Base-by-base conservation (phyloP, 495 filamentous ascomycete species). In the Aspergillus funiculosus region DNA sequence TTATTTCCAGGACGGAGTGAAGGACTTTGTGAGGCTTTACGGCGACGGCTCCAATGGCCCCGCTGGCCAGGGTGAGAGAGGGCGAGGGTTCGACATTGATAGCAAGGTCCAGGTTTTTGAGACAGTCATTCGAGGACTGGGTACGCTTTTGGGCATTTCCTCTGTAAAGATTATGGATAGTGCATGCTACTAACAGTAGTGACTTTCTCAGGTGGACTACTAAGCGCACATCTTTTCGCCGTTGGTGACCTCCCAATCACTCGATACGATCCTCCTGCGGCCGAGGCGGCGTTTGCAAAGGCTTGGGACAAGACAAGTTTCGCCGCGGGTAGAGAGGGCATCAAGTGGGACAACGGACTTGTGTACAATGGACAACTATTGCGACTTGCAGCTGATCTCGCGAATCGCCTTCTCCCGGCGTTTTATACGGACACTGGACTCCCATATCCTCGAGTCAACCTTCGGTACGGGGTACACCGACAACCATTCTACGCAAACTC, bases 71-170 rank as follows among this genome's bases (percentile, higher is more conserved):
- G 90, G 90, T 6, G 73, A 77, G 51, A 74, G 86, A 48, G 80
- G 76, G n/a, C 76, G 85, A 25, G 92, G 89, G 2, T 98, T 97
- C 51, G 89, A 98, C 67, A 72, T 96, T 29, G 91, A 98, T 64
- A 94, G 89, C 63, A 96, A 96, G 64, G 92, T 98, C 6, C 88
- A 98, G 66, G 87, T 98, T 25, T 98, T 98, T 59, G 92, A 98
- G 65, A 95, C 89, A 2, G 89, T 95, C 7, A 98, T 98, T 60
- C 76, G 92, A 51, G 90, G 90, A 20, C 76, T 98, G 39, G 92
- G 69, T 73, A 62, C 30, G 58, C 29, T 40, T 10, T 20, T 21
- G 17, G 41, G 22, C 9, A 31, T 45, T 37, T 22, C 31, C 4
- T 22, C 14, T 48, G 34, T 2, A 11, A 21, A 19, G 6, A 37